phyloP scores from a whole-genome alignment of 2,329 filamentous ascomycete genomes.

The Penicillium brasilianum region DNA sequence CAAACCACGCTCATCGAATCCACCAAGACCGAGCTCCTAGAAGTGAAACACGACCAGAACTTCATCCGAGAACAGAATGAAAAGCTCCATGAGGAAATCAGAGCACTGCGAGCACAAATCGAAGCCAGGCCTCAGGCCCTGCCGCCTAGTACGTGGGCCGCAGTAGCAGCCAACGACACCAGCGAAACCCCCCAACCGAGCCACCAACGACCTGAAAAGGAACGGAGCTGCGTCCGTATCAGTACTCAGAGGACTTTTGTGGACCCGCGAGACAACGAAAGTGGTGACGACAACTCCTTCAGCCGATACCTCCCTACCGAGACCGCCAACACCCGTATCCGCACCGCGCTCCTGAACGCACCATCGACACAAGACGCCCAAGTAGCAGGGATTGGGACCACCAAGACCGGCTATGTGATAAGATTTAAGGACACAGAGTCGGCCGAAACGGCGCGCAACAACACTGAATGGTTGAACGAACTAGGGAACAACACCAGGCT shows the following conservation, averaged over 20 bases:
- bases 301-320: too few relatives aligned
- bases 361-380: too few relatives aligned
- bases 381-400: too few relatives aligned
- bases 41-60: slow-evolving; percentile 23
- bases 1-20: slow-evolving; percentile 19
- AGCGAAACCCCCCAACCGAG: not conserved
- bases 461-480: too few relatives aligned
- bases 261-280: not conserved
- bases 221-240: slow-evolving; percentile 4
- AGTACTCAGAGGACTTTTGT: not conserved
- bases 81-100: slow-evolving; percentile 19
- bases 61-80: slow-evolving; percentile 21
- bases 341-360: too few relatives aligned
- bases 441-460: too few relatives aligned
- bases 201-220: slow-evolving; percentile 1
- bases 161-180: slow-evolving; percentile 3
- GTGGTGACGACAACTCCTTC: too few relatives aligned
- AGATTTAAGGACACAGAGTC: too few relatives aligned
- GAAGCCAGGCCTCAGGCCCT: not conserved
- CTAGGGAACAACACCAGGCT: too few relatives aligned
- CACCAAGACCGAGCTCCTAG: slow-evolving; percentile 15
- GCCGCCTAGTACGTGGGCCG: slow-evolving; percentile 7
- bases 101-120: slow-evolving; percentile 11
- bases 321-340: too few relatives aligned
- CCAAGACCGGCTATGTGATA: too few relatives aligned